Base-by-base conservation (phyloP, 108 stramenopile species). In the Fistulifera solaris region DNA sequence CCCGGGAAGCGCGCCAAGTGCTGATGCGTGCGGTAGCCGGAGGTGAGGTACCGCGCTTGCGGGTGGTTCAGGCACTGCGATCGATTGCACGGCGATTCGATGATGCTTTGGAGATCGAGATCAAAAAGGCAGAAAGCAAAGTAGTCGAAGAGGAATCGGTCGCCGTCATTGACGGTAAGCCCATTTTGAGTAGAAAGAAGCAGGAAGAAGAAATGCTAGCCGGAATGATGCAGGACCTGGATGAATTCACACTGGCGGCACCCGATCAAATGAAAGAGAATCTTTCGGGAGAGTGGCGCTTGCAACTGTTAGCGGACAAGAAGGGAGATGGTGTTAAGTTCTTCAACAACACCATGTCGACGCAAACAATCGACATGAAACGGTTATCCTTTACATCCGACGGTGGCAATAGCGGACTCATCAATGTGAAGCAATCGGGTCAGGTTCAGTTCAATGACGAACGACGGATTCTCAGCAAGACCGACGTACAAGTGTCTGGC, bases 1-100 rank as follows among this genome's bases (percentile, higher is more conserved):
- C 63, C 28, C 71, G 89, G 54, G 89, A 91, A 53, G 89, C 89
- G n/a, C 81, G 89, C 27, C 85, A 85, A 56, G 73, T 91, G 21
- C 55, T 91, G 49, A 61, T 91, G 14, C 79, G 77, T 53, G 89
- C 89, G 11, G 75, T 75, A 10, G 65, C 63, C 21, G 54, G 80
- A 1, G 74, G 81, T 16, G 79, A 79, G 27, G 78, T 87, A 0
- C 63, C 67, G 13, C 71, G 85, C 24, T 59, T 65, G 28, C 71
- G 77, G 48, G 55, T 85, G 38, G 72, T 82, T 10, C 85, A 91
- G 56, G 78, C 83, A 7, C 53, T 91, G 38, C 67, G 83, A 48
- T 78, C 71, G 8, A 72, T 91, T 11, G 68, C 72, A 61, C 65
- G 82, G 17, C 49, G 67, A 25, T 85, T 83, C 58, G 80, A 80